A percentile compares a stretch with the other conserved stretches of the same genome.
phyloP scores from a whole-genome alignment of 2,329 filamentous ascomycete species.

The Helotiales sp. region DNA sequence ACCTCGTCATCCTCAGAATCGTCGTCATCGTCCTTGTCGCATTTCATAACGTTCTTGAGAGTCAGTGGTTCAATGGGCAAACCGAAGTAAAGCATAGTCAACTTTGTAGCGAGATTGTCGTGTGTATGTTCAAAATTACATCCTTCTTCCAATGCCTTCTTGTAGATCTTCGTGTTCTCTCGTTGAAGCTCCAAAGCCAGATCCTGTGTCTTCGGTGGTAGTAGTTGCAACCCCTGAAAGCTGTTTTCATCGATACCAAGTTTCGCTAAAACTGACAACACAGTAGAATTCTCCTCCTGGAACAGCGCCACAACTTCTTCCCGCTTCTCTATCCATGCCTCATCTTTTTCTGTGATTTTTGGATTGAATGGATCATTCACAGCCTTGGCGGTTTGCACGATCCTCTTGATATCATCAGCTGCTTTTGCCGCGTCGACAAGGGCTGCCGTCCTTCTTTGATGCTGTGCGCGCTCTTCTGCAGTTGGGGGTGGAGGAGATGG shows the following conservation, averaged over 20 bases:
- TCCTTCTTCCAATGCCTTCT: constrained; percentile 12
- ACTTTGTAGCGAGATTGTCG: constrained; percentile 40
- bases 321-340: constrained; percentile 18
- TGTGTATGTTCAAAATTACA: constrained; percentile 23
- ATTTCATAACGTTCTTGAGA: constrained; percentile 34
- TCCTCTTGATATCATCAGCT: neutral
- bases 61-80: constrained; percentile 40
- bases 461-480: neutral
- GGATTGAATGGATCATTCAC: constrained; percentile 9
- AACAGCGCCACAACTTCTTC: constrained; percentile 17
- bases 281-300: neutral
- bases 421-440: neutral
- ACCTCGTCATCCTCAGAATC: constrained; percentile 26
- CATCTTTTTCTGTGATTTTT: constrained; percentile 30
- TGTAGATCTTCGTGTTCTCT: constrained; percentile 28
- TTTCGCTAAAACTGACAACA: constrained; percentile 18
- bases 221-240: neutral
- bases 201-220: constrained; percentile 24
- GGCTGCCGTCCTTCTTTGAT: neutral
- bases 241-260: neutral
- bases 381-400: neutral
- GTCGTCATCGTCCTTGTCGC: constrained; percentile 22
- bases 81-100: constrained; percentile 42
- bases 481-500: neutral
- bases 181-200: constrained; percentile 30